Evolutionary conservation across 306 rosid species (phyloP).

Genomic region (Rosa chinensis): DNA sequence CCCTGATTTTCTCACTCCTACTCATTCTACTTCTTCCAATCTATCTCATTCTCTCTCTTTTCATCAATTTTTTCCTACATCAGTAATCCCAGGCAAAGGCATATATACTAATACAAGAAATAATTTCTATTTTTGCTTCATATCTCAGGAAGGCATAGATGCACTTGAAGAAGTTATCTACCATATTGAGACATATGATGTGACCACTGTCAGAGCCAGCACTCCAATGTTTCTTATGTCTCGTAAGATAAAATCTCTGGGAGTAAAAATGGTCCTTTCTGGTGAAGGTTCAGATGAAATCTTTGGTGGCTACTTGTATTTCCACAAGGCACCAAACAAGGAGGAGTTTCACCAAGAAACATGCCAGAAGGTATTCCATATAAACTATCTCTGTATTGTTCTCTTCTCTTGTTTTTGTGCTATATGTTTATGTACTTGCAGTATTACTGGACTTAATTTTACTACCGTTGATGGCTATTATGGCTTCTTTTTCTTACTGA

Average conservation of each 20-base stretch:
- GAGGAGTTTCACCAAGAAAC: constrained; percentile 92
- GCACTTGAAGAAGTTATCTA: constrained; percentile 97
- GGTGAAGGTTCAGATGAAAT: constrained; percentile 99
- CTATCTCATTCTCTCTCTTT: neutral
- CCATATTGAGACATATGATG: constrained; percentile 96
- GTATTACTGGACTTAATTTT: constrained; percentile 7
- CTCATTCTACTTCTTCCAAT: neutral
- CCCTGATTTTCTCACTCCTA: neutral
- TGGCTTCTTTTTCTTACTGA: constrained; percentile 14
- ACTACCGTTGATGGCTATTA: constrained; percentile 6
- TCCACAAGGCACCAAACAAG: constrained; percentile 97
- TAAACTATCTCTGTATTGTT: neutral
- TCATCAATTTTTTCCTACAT: neutral
- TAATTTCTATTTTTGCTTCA: constrained; percentile 22
- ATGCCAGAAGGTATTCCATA: constrained; percentile 66
- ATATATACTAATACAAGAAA: constrained; percentile 1
- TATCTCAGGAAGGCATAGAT: constrained; percentile 91
- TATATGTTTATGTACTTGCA: constrained; percentile 11
- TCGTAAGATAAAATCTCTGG: constrained; percentile 92
- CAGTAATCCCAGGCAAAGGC: neutral
- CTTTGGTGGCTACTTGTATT: constrained; percentile 95
- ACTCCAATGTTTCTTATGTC: constrained; percentile 99
- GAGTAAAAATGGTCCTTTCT: constrained; percentile 99
- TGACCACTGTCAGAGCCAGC: constrained; percentile 94
- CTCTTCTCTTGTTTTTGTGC: constrained; percentile 17